Evolutionary conservation across 306 rosid genomes (phyloP).

Genomic region (Betula pendula): DNA sequence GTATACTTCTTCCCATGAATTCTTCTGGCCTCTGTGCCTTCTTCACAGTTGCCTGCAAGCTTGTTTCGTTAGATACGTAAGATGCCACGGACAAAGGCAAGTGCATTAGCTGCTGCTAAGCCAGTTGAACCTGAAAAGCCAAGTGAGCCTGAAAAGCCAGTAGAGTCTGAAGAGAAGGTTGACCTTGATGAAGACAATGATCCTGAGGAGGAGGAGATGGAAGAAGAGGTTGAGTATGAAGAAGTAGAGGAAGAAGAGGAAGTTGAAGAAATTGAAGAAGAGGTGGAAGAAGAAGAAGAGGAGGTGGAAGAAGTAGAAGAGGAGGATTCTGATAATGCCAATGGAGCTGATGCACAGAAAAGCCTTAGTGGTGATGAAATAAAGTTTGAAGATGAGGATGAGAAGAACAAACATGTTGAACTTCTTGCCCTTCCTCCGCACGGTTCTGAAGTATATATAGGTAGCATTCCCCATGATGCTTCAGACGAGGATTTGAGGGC

Average conservation of each 20-base stretch:
- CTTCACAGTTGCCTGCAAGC: slow-evolving; percentile 93
- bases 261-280: slow-evolving; percentile 53
- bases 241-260: slow-evolving; percentile 35
- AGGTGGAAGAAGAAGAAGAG: slow-evolving; percentile 48
- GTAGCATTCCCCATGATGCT: slow-evolving; percentile 80
- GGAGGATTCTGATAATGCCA: slow-evolving; percentile 36
- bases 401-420: slow-evolving; percentile 69
- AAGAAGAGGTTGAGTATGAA: slow-evolving; percentile 56
- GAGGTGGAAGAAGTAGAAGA: slow-evolving; percentile 65
- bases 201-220: slow-evolving; percentile 77
- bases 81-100: slow-evolving; percentile 79
- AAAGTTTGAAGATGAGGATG: slow-evolving; percentile 52
- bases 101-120: slow-evolving; percentile 62
- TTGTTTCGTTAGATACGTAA: slow-evolving; percentile 67
- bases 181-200: slow-evolving; percentile 68
- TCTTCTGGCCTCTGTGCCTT: slow-evolving; percentile 98
- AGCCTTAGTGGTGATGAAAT: slow-evolving; percentile 34
- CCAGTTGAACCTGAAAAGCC: slow-evolving; percentile 49
- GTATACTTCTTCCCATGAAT: slow-evolving; percentile 88
- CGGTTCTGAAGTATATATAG: slow-evolving; percentile 93
- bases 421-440: slow-evolving; percentile 98
- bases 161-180: slow-evolving; percentile 73
- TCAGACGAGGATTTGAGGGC: slow-evolving; percentile 66
- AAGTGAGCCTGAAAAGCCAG: slow-evolving; percentile 54
- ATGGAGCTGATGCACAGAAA: slow-evolving; percentile 29